These are phyloP conservation scores for Phytophthora chlamydospora DNA, from an alignment of 352 stramenopile genomes.

Conservation along the genomic window DNA sequence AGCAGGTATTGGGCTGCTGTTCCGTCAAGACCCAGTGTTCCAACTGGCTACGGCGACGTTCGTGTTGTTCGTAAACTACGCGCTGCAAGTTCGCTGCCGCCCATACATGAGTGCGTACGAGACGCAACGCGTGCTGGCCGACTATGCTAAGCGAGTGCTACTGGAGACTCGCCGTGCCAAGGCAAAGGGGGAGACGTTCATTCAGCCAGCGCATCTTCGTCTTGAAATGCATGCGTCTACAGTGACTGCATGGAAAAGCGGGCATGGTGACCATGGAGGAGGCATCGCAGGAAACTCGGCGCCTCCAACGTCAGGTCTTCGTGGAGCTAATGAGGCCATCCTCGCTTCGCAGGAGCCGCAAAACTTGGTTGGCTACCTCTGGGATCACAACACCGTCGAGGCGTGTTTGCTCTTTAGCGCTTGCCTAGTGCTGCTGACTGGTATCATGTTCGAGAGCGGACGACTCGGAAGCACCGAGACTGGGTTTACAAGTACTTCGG, in stretches of 20 bases:
- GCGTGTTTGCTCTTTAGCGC: slow-evolving; percentile 73
- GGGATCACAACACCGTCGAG: slow-evolving; percentile 86
- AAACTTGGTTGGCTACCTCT: slow-evolving; percentile 63
- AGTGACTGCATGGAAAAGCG: slow-evolving; percentile 44
- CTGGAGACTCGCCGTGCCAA: slow-evolving; percentile 65
- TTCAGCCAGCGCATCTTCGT: slow-evolving; percentile 60
- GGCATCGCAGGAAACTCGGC: slow-evolving; percentile 17
- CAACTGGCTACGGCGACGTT: slow-evolving; percentile 81
- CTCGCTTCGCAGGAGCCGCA: slow-evolving; percentile 43
- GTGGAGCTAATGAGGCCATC: slow-evolving; percentile 36
- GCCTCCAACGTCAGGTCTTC: slow-evolving; percentile 5
- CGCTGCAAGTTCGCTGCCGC: slow-evolving; percentile 68
- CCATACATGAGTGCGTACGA: slow-evolving; percentile 82
- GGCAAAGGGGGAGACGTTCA: slow-evolving; percentile 51
- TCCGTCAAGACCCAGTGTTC: slow-evolving; percentile 74
- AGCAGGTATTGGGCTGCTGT: slow-evolving; percentile 68
- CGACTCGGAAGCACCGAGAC: slow-evolving; percentile 49
- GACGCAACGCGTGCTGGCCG: slow-evolving; percentile 61
- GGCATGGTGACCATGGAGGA: slow-evolving; percentile 33
- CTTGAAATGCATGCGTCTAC: slow-evolving; percentile 42
- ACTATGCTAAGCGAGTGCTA: slow-evolving; percentile 53
- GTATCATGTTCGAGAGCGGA: slow-evolving; percentile 74
- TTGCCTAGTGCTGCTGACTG: slow-evolving; percentile 64
- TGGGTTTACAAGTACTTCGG: slow-evolving; percentile 51
- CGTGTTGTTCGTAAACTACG: slow-evolving; percentile 79